Evolutionary conservation across 495 filamentous ascomycete genomes (phyloP), one percentile per base, ranked within the genome.

Genomic region (Xylaria nigripes): DNA sequence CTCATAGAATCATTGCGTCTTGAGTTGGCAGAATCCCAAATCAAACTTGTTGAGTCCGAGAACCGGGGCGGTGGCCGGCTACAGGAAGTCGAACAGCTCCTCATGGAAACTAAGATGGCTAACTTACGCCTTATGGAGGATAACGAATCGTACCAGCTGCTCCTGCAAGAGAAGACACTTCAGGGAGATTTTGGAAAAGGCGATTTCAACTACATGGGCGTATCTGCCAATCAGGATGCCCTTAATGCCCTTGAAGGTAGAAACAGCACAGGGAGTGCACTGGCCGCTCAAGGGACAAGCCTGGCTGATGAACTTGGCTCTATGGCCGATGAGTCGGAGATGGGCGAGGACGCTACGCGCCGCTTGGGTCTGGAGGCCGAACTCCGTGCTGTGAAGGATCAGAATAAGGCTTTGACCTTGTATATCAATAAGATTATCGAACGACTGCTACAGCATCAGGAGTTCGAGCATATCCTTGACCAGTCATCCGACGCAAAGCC

Each of bases 341-440:
- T 78, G 51, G 78, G 79, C 19, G 69, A 68, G 15, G 79, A 81
- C n/a, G 76, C 80, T 56, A 74, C 70, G 47, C 80, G 83, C 53
- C 86, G 84, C 51, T 36, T 90, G 4, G 90, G n/a, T 40, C 73
- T 90, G 6, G 92, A 96, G 62, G 61, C 72, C 6, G 93, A 98
- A 61, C 68, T 90, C 54, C 90, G 87, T 68, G 72, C 77, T n/a
- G 72, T 87, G 22, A 93, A 89, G 70, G 90, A 95, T 57, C 86
- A 96, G 69, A 97, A 97, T 75, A 98, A 96, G 68, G 93, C 93
- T 41, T 72, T 97, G 57, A 95, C 90, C 2, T 78, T 96, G 29
- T 98, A 98, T 69, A 96, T 98, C 69, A 95, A 96, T 77, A 92
- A 89, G 64, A 96, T 98, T 66, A 96, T 98, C 62, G 91, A 90